These are phyloP conservation scores for Jacaranda copaia DNA, from an alignment of 257 asterid genomes.

Conservation along the genomic window DNA sequence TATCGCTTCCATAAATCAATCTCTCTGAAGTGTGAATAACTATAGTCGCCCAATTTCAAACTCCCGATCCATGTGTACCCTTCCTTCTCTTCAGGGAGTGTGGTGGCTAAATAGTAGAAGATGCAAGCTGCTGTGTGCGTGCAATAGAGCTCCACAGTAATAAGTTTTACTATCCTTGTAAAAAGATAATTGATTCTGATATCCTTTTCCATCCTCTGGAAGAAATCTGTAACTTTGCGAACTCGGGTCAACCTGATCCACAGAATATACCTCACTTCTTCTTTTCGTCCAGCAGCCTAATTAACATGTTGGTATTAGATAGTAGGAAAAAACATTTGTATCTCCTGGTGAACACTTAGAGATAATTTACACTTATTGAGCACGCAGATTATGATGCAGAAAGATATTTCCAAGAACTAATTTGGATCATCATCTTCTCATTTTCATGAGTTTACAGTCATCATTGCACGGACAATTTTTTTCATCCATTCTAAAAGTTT, in stretches of 20 bases:
- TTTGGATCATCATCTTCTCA: neutral
- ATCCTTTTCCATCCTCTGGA: constrained; percentile 83
- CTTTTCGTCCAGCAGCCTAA: constrained; percentile 71
- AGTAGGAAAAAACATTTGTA: no score
- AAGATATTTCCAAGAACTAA: no score
- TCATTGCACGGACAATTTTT: neutral
- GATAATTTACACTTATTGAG: no score
- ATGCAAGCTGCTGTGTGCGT: constrained; percentile 98
- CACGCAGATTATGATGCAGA: no score
- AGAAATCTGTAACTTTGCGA: constrained; percentile 67
- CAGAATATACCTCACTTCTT: constrained; percentile 81
- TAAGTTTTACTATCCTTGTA: constrained; percentile 80
- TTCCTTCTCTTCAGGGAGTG: constrained; percentile 76
- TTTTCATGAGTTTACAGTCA: neutral
- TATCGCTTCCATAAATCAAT: constrained; percentile 85
- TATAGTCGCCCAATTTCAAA: constrained; percentile 79
- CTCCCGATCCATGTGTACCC: constrained; percentile 98
- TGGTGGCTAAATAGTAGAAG: constrained; percentile 90
- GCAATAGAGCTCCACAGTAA: constrained; percentile 84
- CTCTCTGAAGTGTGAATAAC: constrained; percentile 76
- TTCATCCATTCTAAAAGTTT: neutral
- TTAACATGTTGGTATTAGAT: neutral
- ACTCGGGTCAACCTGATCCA: constrained; percentile 84
- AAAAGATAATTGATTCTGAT: constrained; percentile 87
- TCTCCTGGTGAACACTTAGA: no score